Evolutionary conservation across 305 asterid genomes (phyloP).

Genomic region (Euphrasia arctica): DNA sequence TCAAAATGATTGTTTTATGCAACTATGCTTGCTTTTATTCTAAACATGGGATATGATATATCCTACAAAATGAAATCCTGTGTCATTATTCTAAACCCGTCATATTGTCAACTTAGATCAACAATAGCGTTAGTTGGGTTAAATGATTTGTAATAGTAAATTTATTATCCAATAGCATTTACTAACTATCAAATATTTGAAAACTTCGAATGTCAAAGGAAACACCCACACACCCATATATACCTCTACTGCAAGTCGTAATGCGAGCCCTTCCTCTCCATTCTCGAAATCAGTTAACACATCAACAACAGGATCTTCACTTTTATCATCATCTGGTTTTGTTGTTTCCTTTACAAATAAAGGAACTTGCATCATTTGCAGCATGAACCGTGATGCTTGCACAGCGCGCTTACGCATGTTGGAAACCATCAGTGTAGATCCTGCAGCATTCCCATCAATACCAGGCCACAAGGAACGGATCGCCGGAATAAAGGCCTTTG

Average conservation of each 20-base stretch:
- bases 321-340: conserved; percentile 31
- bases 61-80: neutral
- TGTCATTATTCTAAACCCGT: neutral
- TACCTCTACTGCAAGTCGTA: conserved; percentile 89
- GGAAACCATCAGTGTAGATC: conserved; percentile 66
- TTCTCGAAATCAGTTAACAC: conserved; percentile 46
- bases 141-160: neutral
- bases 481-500: conserved; percentile 78
- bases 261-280: conserved; percentile 94
- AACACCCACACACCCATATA: conserved; percentile 8
- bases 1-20: too few relatives aligned
- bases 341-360: conserved; percentile 44
- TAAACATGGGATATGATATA: neutral
- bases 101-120: neutral
- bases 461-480: conserved; percentile 98
- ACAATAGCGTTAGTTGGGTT: neutral
- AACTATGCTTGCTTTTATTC: neutral
- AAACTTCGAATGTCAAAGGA: neutral
- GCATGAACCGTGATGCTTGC: conserved; percentile 90
- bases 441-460: conserved; percentile 50
- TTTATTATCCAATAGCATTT: neutral
- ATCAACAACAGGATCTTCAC: conserved; percentile 33
- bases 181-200: conserved; percentile 14
- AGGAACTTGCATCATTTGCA: conserved; percentile 96
- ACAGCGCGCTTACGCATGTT: conserved; percentile 84